phyloP scores from a whole-genome alignment of 192 early-diverging fungal species.

The Backusella tuberculispora region DNA sequence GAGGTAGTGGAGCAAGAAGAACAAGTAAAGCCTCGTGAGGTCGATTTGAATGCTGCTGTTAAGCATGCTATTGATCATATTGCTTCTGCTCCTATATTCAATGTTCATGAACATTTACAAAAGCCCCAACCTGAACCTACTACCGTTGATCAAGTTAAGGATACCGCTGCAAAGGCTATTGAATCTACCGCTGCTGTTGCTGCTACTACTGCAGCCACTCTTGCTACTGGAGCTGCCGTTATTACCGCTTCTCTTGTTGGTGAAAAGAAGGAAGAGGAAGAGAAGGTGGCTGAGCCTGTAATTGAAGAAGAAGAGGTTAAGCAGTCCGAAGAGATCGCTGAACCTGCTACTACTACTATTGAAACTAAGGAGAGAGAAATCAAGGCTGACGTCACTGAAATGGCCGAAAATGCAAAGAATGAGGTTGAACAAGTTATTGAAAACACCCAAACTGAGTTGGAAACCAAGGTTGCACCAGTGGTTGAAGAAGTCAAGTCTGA shows the following conservation, averaged over 20 bases:
- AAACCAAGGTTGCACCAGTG: not conserved
- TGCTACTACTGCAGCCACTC: not conserved
- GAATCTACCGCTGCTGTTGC: not conserved
- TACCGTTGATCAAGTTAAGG: not conserved
- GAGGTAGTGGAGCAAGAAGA: not conserved
- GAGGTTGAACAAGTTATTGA: not conserved
- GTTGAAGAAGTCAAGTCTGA: not conserved
- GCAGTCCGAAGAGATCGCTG: not conserved
- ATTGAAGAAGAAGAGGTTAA: not conserved
- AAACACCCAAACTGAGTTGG: not conserved
- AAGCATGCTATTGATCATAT: not conserved
- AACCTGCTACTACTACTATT: not conserved
- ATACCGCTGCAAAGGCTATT: slow-evolving; percentile 1
- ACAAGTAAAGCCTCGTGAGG: not conserved
- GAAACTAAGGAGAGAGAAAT: not conserved
- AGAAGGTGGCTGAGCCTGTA: not conserved
- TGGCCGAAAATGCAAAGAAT: not conserved
- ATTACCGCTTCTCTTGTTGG: not conserved
- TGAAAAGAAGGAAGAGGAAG: not conserved
- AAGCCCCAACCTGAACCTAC: not conserved
- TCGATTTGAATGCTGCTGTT: not conserved
- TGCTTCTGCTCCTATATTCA: not conserved
- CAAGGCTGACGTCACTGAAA: not conserved
- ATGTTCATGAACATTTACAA: not conserved
- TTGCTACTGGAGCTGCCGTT: not conserved